Conservation (phyloP, 208 protist genomes). For the Phytomonas serpens region DNA sequence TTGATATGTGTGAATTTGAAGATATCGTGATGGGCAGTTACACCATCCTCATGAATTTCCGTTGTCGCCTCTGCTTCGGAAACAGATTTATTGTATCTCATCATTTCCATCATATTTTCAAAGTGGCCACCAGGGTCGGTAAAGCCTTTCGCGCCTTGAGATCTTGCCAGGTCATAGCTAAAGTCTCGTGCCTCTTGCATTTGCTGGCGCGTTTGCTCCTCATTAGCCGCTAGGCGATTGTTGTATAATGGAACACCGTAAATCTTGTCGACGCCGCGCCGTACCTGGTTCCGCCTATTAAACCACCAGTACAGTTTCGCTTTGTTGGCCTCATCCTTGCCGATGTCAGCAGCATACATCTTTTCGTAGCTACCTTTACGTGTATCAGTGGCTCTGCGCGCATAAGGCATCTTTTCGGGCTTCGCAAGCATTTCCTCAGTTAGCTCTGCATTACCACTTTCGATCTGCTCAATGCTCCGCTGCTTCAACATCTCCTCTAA, state of each 20-base stretch:
- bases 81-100: conserved; percentile 53
- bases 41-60: conserved; percentile 54
- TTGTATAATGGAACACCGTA: conserved; percentile 84
- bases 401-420: conserved; percentile 41
- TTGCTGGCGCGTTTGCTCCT: conserved; percentile 71
- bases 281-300: conserved; percentile 63
- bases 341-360: conserved; percentile 70
- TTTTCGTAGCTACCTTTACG: conserved; percentile 38
- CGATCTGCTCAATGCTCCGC: conserved; percentile 63
- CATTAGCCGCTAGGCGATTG: conserved; percentile 68
- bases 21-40: conserved; percentile 29
- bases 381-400: conserved; percentile 25
- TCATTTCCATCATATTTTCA: conserved; percentile 56
- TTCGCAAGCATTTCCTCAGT: conserved; percentile 41
- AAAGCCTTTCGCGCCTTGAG: conserved; percentile 77
- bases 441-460: conserved; percentile 28
- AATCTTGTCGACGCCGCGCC: conserved; percentile 70
- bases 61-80: conserved; percentile 27
- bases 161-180: conserved; percentile 53
- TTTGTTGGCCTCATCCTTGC: conserved; percentile 48
- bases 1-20: conserved; percentile 66
- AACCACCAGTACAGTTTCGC: conserved; percentile 79
- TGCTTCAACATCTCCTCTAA: conserved; percentile 75
- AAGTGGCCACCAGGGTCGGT: conserved; percentile 74
- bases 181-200: conserved; percentile 84